Conservation (phyloP, 2,329 filamentous ascomycete species). For the Talaromyces verruculosus region DNA sequence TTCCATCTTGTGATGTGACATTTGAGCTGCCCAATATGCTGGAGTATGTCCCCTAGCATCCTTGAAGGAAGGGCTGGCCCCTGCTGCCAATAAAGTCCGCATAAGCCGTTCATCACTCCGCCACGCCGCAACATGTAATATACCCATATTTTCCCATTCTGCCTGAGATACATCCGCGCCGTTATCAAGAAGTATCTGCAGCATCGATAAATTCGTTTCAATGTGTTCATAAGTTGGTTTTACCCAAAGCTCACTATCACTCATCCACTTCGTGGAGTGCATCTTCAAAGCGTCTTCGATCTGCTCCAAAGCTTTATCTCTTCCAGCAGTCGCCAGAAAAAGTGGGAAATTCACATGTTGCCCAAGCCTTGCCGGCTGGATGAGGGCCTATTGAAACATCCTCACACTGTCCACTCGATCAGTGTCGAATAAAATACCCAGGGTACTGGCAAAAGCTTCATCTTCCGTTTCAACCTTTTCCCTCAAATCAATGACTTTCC, state of each 20-base stretch:
- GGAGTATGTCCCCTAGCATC: not conserved
- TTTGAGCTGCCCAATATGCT: not conserved
- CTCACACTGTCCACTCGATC: not conserved
- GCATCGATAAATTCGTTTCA: not conserved
- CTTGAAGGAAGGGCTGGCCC: not conserved
- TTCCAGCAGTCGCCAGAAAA: not conserved
- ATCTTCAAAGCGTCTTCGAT: not conserved
- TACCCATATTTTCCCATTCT: not conserved
- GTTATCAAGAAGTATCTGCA: not conserved
- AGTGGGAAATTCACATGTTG: not conserved
- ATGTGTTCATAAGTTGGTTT: not conserved
- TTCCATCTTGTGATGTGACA: not conserved
- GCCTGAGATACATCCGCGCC: not conserved
- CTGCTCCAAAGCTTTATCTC: not conserved
- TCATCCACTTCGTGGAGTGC: not conserved
- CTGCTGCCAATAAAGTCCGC: not conserved
- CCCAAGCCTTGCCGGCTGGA: not conserved
- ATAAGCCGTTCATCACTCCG: not conserved
- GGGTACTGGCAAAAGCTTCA: not conserved
- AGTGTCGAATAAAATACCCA: not conserved
- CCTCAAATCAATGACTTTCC: not conserved
- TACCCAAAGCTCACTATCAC: not conserved
- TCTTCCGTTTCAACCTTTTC: not conserved
- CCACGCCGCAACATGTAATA: slow-evolving; percentile 5
- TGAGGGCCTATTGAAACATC: not conserved